phyloP scores from a whole-genome alignment of 2,329 filamentous ascomycete species.

The Diaporthe destruens region DNA sequence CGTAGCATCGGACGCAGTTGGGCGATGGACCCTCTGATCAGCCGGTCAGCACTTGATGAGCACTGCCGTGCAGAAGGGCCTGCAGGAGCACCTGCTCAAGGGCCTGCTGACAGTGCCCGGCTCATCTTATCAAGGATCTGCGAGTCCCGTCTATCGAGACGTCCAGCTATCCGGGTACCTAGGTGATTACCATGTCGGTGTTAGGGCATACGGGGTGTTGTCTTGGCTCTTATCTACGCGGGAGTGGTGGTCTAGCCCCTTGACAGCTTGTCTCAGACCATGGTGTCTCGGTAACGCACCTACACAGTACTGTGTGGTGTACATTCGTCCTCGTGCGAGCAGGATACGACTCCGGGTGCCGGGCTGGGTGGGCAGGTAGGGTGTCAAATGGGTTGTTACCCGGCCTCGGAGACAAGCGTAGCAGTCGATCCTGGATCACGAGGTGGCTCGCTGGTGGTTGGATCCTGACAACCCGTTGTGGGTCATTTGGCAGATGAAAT shows the following conservation, averaged over 20 bases:
- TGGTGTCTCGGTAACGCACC: background rate
- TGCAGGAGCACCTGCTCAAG: too few relatives aligned
- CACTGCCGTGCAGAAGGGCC: background rate
- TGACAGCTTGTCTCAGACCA: constrained; percentile 27
- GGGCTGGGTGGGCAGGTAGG: background rate
- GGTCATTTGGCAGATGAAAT: background rate
- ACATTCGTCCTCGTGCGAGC: background rate
- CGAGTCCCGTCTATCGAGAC: background rate
- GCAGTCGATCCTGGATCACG: background rate
- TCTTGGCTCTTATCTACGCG: constrained; percentile 13
- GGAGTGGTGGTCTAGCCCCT: background rate
- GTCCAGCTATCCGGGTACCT: too few relatives aligned
- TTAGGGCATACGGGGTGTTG: background rate
- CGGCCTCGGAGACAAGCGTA: constrained; percentile 10
- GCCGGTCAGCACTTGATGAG: background rate
- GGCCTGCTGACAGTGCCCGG: constrained; percentile 9
- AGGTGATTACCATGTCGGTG: too few relatives aligned
- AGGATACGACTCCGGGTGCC: background rate
- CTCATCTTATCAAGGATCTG: constrained; percentile 14
- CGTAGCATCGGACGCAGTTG: background rate
- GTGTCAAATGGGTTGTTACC: background rate
- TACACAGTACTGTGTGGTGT: too few relatives aligned
- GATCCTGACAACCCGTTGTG: constrained; percentile 12
- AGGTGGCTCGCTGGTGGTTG: background rate
- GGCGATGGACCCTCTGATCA: constrained; percentile 16